Conservation (phyloP, 768 basidiomycete genomes). For the Cubamyces lactineus region DNA sequence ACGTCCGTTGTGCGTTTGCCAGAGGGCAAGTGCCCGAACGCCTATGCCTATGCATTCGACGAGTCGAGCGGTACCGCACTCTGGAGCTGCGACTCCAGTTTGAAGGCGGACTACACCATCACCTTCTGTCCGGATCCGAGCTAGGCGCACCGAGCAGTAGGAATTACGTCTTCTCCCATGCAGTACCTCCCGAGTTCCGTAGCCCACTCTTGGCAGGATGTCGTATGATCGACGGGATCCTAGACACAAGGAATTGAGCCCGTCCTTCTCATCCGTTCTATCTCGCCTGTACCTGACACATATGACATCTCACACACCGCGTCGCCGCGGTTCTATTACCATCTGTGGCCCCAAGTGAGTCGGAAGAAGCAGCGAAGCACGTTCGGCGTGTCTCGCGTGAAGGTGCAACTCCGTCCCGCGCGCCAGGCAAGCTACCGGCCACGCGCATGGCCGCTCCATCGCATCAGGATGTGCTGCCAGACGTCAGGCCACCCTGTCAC, state of each 20-base stretch:
- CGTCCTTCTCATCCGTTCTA: too few species aligned
- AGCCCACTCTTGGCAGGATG: too few species aligned
- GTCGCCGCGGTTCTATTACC: too few species aligned
- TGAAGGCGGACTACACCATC: conserved; percentile 46
- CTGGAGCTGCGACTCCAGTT: conserved; percentile 43
- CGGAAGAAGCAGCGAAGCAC: not conserved
- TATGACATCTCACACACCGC: too few species aligned
- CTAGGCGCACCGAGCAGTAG: not conserved
- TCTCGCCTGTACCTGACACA: too few species aligned
- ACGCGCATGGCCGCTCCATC: not conserved
- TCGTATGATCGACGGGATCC: too few species aligned
- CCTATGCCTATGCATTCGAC: conserved; percentile 57
- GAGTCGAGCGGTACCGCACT: conserved; percentile 49
- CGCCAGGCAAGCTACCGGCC: not conserved
- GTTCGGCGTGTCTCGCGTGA: too few species aligned
- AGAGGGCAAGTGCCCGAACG: conserved; percentile 46
- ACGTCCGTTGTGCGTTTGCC: not conserved
- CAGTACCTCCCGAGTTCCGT: too few species aligned
- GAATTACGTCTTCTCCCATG: not conserved
- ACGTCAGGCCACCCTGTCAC: conserved; percentile 4
- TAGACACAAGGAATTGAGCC: too few species aligned
- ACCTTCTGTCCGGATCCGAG: conserved; percentile 46
- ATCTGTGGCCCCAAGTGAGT: too few species aligned
- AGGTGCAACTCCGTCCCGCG: too few species aligned
- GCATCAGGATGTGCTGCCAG: conserved; percentile 12